These are phyloP conservation scores for Epichloe sibirici DNA, from an alignment of 2,329 filamentous ascomycete species.

Conservation along the genomic window DNA sequence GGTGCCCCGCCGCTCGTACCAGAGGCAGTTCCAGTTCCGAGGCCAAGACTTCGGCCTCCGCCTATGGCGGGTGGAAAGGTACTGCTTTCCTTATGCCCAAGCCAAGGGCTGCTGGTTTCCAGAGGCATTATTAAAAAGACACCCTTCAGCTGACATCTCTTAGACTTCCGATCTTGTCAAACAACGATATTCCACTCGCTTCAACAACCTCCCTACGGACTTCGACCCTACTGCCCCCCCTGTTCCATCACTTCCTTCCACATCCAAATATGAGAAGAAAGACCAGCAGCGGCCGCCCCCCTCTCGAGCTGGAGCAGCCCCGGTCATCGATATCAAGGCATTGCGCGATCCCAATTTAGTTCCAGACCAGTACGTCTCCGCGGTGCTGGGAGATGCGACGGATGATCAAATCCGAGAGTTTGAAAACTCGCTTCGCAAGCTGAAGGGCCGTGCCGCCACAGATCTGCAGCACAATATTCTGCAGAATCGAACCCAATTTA, in stretches of 20 bases:
- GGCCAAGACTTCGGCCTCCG: constrained; percentile 33
- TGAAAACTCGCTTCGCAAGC: constrained; percentile 60
- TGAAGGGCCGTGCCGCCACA: constrained; percentile 65
- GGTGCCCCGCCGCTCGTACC: constrained; percentile 11
- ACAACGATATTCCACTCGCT: constrained; percentile 84
- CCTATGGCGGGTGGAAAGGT: constrained; percentile 46
- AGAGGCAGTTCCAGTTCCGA: constrained; percentile 20
- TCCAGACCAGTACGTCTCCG: constrained; percentile 67
- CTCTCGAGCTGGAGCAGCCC: constrained; percentile 40
- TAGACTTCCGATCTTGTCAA: constrained; percentile 79
- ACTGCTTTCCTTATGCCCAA: constrained; percentile 3
- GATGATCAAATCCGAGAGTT: constrained; percentile 79
- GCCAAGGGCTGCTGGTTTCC: neutral
- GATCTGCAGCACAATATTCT: constrained; percentile 93
- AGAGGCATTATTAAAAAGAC: neutral
- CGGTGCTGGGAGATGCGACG: constrained; percentile 68
- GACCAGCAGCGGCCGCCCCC: constrained; percentile 42
- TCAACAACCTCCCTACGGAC: constrained; percentile 63
- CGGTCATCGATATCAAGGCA: constrained; percentile 63
- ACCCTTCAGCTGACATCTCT: constrained; percentile 12
- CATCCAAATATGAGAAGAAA: constrained; percentile 45
- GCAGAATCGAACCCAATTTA: constrained; percentile 95
- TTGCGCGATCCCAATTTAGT: constrained; percentile 68
- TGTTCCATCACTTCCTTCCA: constrained; percentile 53
- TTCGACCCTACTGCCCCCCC: constrained; percentile 58